Evolutionary conservation across 306 rosid species (phyloP).

Genomic region (Morella rubra): DNA sequence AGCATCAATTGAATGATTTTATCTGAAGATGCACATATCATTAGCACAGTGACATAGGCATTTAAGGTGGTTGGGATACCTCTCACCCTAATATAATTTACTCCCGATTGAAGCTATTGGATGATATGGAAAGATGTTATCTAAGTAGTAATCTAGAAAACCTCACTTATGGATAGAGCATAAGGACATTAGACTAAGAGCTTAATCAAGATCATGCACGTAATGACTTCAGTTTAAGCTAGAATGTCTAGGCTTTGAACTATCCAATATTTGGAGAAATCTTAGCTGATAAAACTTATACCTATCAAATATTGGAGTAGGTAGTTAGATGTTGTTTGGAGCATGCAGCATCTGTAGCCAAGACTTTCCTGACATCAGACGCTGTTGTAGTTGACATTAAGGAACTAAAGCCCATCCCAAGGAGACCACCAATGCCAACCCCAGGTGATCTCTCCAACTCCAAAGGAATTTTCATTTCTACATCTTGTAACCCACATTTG

Average conservation of each 20-base stretch:
- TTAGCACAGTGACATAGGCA: not conserved
- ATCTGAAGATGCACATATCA: not conserved
- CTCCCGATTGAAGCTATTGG: not conserved
- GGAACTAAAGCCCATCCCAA: conserved; percentile 40
- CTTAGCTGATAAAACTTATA: not conserved
- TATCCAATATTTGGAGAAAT: conserved; percentile 4
- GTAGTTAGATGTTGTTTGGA: conserved; percentile 92
- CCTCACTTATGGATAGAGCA: not conserved
- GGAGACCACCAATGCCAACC: conserved; percentile 41
- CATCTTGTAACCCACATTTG: not conserved
- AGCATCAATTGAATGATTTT: conserved; percentile 16
- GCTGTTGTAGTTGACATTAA: conserved; percentile 75
- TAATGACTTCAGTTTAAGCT: conserved; percentile 9
- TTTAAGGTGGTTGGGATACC: not conserved
- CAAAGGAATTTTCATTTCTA: conserved; percentile 6
- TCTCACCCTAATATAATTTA: not conserved
- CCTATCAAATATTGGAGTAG: conserved; percentile 38
- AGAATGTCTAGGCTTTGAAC: conserved; percentile 5
- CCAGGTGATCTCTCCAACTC: conserved; percentile 35
- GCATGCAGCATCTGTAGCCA: conserved; percentile 87
- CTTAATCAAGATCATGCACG: not conserved
- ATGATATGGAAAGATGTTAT: not conserved
- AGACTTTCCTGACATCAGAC: conserved; percentile 69
- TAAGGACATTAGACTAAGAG: not conserved
- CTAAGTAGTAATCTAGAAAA: not conserved